Evolutionary conservation across 306 rosid species (phyloP).

Genomic region (Cucumis melo): DNA sequence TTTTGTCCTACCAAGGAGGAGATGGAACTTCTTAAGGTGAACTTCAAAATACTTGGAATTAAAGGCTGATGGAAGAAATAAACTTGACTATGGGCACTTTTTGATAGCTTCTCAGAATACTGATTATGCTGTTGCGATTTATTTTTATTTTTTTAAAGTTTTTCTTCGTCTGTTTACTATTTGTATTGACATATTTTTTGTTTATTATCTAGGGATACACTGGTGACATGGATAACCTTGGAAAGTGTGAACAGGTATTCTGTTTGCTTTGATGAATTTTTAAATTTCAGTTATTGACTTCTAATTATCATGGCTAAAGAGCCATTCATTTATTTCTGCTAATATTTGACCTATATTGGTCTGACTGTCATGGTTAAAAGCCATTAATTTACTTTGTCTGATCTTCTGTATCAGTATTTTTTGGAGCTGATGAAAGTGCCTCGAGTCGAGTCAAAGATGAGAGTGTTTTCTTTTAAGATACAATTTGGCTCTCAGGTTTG

Average conservation of each 20-base stretch:
- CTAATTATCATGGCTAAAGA: not conserved
- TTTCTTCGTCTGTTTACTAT: not conserved
- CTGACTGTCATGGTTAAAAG: not conserved
- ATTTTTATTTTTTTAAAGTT: not conserved
- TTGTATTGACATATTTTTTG: conserved; percentile 18
- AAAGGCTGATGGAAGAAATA: not conserved
- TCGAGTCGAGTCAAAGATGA: conserved; percentile 90
- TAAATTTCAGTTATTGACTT: not conserved
- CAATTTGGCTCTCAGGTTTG: conserved; percentile 90
- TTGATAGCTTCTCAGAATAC: not conserved
- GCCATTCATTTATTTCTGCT: conserved; percentile 6
- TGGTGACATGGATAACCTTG: conserved; percentile 73
- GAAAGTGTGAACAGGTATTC: conserved; percentile 92
- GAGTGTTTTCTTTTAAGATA: conserved; percentile 90
- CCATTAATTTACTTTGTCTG: conserved; percentile 11
- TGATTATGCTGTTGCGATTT: not conserved
- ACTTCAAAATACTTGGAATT: not conserved
- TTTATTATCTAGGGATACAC: conserved; percentile 50
- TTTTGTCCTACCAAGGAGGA: conserved; percentile 99
- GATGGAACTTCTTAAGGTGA: conserved; percentile 96
- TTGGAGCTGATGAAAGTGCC: conserved; percentile 98
- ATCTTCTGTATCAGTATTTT: conserved; percentile 50
- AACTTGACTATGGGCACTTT: not conserved
- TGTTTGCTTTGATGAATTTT: not conserved
- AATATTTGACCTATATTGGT: not conserved